Evolutionary conservation across 805 yeast species (phyloP), one percentile per base, ranked within the genome.

Genomic region (Candida manassasensis): DNA sequence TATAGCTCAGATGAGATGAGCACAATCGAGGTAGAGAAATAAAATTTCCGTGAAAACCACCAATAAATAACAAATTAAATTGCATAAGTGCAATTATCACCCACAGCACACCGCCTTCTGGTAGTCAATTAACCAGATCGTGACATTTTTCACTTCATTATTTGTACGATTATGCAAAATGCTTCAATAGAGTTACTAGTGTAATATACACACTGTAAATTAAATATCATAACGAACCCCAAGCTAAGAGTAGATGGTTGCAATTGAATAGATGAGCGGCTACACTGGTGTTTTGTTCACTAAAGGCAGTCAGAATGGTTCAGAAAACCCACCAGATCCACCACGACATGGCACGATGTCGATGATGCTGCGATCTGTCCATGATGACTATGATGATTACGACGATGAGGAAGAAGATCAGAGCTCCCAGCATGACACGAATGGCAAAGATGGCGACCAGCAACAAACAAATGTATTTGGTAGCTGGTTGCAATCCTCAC

Each of bases 351-450:
- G 27, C 9, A 11, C 27, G 13, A 24, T 24, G 27, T 24, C 27
- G 8, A 41, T 44, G 49, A 42, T 42, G 43, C 22, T 40, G 14
- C 24, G 39, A 14, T 22, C 37, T 7, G 37, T 35, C 3, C 37
- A 45, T 26, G 42, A 43, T 33, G 51, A 44, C 9, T 50, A 47
- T 33, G 48, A 53, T 8, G 56, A 51, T 34, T 24, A 42, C n/a
- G 57, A 52, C 11, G 43, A 42, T 4, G 42, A 44, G 6, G 47
- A 42, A 14, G 44, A 41, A 3, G 45, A 42, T 11, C 9, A 19
- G 7, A 19, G 22, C 10, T 19, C 22, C 22, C 7, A 19, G 7
- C 22, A 7, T 21, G 10, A 7, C 10, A 21, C 10, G 9, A 21
- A 21, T 21, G 22, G 10, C 22, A 21, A 21, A 21, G 10, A 21